Base-by-base conservation (phyloP, 371 early-diverging fungal species). In the Dichotomocladium elegans region DNA sequence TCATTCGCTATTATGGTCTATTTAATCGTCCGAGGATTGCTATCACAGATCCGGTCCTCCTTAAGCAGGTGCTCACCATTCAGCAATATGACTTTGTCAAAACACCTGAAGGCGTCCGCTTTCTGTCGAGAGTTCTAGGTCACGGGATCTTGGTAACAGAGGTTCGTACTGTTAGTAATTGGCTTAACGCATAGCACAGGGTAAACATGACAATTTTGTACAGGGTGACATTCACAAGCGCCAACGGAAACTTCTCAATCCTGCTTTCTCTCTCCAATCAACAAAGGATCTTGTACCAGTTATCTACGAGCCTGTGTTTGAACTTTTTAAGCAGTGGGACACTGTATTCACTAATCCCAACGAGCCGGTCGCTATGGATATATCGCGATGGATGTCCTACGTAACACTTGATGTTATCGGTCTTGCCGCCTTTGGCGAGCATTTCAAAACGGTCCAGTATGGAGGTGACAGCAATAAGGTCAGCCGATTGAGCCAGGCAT, bases 191-290 rank as follows among this genome's bases (percentile, higher is more conserved):
- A 8, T 79, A 81, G 57, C 70, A 76, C 11, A 83, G 6, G 4
- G 2, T n/a, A 37, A 6, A 37, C 21, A 35, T 35, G 17, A 17
- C 35, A 9, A n/a, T n/a, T 3, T 37, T 17, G 5, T 17, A 37
- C 9, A 37, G 37, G 37, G 86, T 0, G 72, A 65, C 29, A 65
- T 45, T 0, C 88, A 88, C 60, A 68, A 72, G 42, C 76, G 69
- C 19, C 88, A 88, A 56, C 80, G 88, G 34, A 84, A 81, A 43
- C 69, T 85, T 72, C 55, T 86, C 31, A 86, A 86, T 57, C 88
- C 88, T 14, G 81, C 82, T 7, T 88, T 88, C 47, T 61, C 72
- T 3, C 61, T 79, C 25, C 64, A 71, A 37, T 60, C 81, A 6
- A 64, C 83, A 43, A 71, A 72, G 12, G 54, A 61, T 3, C 55